Percentiles rank a stretch among this genome's conserved stretches.
Evolutionary conservation across 2,329 filamentous ascomycete species (phyloP).

Genomic region (Pseudogymnoascus sp.): DNA sequence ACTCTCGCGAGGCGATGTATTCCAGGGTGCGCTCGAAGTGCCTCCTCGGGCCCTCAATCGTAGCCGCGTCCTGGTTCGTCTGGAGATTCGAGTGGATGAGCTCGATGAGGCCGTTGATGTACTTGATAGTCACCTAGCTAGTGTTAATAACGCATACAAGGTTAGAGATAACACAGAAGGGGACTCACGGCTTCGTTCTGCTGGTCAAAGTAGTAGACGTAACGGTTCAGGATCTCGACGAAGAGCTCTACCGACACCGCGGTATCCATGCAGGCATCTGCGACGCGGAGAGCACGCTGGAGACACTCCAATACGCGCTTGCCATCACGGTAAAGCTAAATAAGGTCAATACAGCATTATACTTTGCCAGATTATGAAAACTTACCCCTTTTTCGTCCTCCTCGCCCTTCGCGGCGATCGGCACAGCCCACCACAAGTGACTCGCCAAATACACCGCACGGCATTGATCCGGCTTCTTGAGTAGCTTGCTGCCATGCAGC

Average conservation of each 20-base stretch:
- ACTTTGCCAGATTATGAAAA: conserved; percentile 17
- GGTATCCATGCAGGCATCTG: conserved; percentile 98
- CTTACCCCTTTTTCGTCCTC: conserved; percentile 72
- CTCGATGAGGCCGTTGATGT: conserved; percentile 95
- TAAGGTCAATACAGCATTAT: conserved; percentile 17
- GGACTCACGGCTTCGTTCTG: conserved; percentile 83
- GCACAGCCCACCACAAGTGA: conserved; percentile 96
- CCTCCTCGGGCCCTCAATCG: conserved; percentile 79
- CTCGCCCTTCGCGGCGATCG: conserved; percentile 67
- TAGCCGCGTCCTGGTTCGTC: conserved; percentile 71
- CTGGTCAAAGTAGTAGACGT: conserved; percentile 99
- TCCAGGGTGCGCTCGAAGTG: conserved; percentile 94
- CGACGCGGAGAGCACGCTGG: conserved; percentile 88
- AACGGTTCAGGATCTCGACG: conserved; percentile 95
- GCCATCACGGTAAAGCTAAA: conserved; percentile 86
- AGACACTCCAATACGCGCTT: conserved; percentile 95
- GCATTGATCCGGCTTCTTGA: conserved; percentile 97
- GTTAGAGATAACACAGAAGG: background rate
- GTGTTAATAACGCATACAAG: conserved; percentile 17
- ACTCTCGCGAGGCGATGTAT: conserved; percentile 84
- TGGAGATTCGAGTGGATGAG: conserved; percentile 94
- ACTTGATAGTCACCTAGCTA: conserved; percentile 76
- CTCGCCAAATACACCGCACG: conserved; percentile 93
- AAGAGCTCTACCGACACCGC: conserved; percentile 95
- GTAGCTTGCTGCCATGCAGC: conserved; percentile 87